Percentiles rank a stretch among this genome's conserved stretches.
These are phyloP conservation scores for Lepidopterella palustris DNA, from an alignment of 495 filamentous ascomycete species.

Conservation along the genomic window DNA sequence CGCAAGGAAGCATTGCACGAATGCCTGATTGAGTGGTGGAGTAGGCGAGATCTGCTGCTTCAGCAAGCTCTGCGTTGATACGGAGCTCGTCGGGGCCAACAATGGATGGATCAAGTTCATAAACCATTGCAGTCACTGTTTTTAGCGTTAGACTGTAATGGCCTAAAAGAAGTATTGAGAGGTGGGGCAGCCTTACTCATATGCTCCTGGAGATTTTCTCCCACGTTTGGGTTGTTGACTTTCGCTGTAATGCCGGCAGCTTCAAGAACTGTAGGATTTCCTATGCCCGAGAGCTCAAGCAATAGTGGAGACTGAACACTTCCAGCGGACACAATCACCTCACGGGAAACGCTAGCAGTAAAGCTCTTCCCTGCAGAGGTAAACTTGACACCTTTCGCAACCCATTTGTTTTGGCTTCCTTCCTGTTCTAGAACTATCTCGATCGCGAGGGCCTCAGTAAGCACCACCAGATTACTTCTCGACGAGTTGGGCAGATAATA, in stretches of 20 bases:
- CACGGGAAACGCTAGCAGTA: constrained; percentile 30
- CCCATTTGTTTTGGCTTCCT: background rate
- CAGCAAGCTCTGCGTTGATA: constrained; percentile 29
- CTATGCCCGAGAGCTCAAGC: constrained; percentile 38
- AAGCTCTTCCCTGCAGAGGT: constrained; percentile 21
- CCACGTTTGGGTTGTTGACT: constrained; percentile 35
- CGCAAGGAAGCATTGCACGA: constrained; percentile 37
- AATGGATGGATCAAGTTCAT: constrained; percentile 42
- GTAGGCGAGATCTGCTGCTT: constrained; percentile 31
- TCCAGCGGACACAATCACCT: constrained; percentile 31
- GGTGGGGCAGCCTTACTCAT: constrained; percentile 28
- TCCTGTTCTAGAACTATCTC: constrained; percentile 13
- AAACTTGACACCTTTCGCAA: constrained; percentile 38
- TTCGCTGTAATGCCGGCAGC: constrained; percentile 19
- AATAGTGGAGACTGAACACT: constrained; percentile 31
- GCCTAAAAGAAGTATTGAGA: background rate
- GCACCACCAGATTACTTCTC: constrained; percentile 20
- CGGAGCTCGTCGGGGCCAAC: constrained; percentile 41
- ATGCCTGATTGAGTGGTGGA: constrained; percentile 32
- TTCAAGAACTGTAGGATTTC: constrained; percentile 26
- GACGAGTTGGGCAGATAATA: constrained; percentile 13
- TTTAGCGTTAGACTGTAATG: background rate
- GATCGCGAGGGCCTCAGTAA: constrained; percentile 18
- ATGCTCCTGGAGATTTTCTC: constrained; percentile 45
- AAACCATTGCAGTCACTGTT: constrained; percentile 40